Percentiles rank a stretch among this genome's conserved stretches.
These are phyloP conservation scores for Skeletonema grethae DNA, from an alignment of 108 stramenopile species.

Conservation along the genomic window DNA sequence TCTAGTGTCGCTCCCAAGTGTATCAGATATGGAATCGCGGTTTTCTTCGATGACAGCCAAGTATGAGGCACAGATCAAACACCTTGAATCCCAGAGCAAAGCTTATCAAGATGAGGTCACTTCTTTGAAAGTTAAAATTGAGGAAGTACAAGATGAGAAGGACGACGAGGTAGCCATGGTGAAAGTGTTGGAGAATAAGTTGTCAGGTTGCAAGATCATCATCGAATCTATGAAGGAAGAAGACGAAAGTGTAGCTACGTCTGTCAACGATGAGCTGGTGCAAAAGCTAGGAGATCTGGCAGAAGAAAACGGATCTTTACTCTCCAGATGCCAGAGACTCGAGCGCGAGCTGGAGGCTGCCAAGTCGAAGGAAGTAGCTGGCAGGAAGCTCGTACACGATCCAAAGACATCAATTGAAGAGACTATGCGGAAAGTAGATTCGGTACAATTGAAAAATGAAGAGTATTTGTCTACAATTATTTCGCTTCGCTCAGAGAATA, in stretches of 20 bases:
- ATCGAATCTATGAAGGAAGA: constrained; percentile 18
- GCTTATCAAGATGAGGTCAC: constrained; percentile 1
- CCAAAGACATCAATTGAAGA: background rate
- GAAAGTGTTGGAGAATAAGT: constrained; percentile 18
- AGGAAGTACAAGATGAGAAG: constrained; percentile 16
- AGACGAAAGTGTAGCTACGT: background rate
- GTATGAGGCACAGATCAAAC: constrained; percentile 2
- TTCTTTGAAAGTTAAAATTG: constrained; percentile 15
- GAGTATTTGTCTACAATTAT: constrained; percentile 2
- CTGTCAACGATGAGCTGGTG: constrained; percentile 24
- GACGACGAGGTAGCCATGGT: background rate
- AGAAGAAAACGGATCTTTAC: constrained; percentile 24
- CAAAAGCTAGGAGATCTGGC: constrained; percentile 20
- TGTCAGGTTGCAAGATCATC: constrained; percentile 5
- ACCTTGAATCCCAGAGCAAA: constrained; percentile 1
- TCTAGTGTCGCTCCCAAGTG: background rate
- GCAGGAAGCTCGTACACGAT: background rate
- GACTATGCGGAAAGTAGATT: background rate
- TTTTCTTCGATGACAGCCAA: background rate
- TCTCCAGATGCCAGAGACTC: constrained; percentile 17
- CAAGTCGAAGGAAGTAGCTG: constrained; percentile 5
- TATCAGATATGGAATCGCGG: background rate
- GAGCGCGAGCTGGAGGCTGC: constrained; percentile 9
- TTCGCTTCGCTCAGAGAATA: background rate
- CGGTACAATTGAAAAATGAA: background rate